Evolutionary conservation across 768 basidiomycete genomes (phyloP).

Genomic region (Mycena venus): DNA sequence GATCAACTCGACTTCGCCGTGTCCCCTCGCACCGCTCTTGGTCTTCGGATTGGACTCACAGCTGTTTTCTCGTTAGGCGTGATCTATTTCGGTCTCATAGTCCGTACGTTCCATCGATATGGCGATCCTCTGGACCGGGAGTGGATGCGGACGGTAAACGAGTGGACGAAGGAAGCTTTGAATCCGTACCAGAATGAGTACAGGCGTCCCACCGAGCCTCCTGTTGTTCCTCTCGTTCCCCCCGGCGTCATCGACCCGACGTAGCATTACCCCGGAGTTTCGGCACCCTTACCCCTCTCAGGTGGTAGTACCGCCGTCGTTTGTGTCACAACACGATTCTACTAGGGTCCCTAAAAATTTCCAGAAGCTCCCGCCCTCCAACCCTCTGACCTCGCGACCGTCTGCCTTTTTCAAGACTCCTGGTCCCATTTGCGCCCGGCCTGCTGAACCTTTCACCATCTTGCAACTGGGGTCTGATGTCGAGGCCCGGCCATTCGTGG

Average conservation of each 20-base stretch:
- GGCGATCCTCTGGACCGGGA: slow-evolving; percentile 51
- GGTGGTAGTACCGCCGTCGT: not conserved
- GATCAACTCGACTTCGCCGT: slow-evolving; percentile 48
- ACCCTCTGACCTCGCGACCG: slow-evolving; percentile 6
- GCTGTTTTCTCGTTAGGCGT: slow-evolving; percentile 63
- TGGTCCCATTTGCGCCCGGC: not conserved
- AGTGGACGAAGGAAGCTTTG: slow-evolving; percentile 34
- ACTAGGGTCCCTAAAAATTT: not conserved
- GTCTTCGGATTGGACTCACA: slow-evolving; percentile 64
- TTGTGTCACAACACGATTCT: not conserved
- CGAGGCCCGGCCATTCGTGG: not conserved
- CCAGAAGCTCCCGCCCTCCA: not conserved
- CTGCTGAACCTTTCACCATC: not conserved
- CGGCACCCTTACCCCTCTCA: not conserved
- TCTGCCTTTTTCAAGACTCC: slow-evolving; percentile 12
- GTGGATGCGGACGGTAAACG: slow-evolving; percentile 38
- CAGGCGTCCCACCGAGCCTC: not conserved
- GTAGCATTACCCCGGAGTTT: not conserved
- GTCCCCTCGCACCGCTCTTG: slow-evolving; percentile 50
- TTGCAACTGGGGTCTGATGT: slow-evolving; percentile 23
- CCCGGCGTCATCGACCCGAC: not conserved
- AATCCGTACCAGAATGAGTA: not conserved
- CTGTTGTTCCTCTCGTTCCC: too few species aligned
- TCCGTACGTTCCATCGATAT: slow-evolving; percentile 65
- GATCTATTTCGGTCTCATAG: slow-evolving; percentile 64